Percentiles rank a stretch among this genome's conserved stretches.
These are phyloP conservation scores for Actinomucor elegans DNA, from an alignment of 371 early-diverging fungal species.

Conservation along the genomic window DNA sequence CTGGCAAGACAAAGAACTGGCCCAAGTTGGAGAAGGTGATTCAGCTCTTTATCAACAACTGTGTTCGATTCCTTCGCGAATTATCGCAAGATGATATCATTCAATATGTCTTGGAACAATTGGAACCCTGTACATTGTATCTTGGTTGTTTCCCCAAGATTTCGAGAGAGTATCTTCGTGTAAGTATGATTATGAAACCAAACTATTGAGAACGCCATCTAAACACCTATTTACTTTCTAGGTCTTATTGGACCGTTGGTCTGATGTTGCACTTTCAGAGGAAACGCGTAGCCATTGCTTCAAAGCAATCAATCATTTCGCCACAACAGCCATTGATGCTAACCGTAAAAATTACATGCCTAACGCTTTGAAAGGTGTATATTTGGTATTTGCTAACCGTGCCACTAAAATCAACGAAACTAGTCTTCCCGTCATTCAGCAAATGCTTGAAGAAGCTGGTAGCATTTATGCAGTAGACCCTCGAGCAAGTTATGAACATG, in stretches of 20 bases:
- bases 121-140: conserved; percentile 71
- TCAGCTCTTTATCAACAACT: conserved; percentile 73
- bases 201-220: too few species aligned
- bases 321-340: conserved; percentile 33
- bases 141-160: conserved; percentile 84
- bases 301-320: conserved; percentile 30
- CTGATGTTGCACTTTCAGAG: conserved; percentile 62
- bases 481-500: conserved; percentile 79
- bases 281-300: conserved; percentile 64
- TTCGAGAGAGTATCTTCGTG: conserved; percentile 77
- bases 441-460: conserved; percentile 87
- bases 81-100: conserved; percentile 80
- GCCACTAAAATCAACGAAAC: conserved; percentile 72
- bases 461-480: conserved; percentile 79
- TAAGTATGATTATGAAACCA: conserved; percentile 22
- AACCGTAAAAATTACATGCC: conserved; percentile 40
- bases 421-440: conserved; percentile 72
- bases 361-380: conserved; percentile 69
- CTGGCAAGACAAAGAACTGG: conserved; percentile 72
- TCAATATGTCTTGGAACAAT: conserved; percentile 73
- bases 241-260: conserved; percentile 63
- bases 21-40: conserved; percentile 69
- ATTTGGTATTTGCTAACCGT: conserved; percentile 75
- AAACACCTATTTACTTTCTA: conserved; percentile 11
- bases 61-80: conserved; percentile 73